phyloP scores from a whole-genome alignment of 1,284 basidiomycete genomes.

The Singerocomus inundabilis region DNA sequence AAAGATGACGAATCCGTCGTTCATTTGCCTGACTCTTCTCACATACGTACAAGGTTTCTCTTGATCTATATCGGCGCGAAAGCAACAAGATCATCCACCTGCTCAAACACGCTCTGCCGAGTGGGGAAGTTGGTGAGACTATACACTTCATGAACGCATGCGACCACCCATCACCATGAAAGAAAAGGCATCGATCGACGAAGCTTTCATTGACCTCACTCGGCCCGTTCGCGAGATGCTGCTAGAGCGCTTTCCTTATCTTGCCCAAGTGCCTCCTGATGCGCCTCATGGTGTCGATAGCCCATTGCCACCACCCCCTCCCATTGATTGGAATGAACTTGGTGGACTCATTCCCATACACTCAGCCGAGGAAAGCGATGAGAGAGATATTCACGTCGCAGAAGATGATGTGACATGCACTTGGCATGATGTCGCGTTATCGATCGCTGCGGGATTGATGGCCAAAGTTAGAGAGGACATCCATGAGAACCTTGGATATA shows the following conservation, averaged over 20 bases:
- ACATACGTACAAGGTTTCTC: conserved; percentile 64
- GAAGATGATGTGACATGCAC: conserved; percentile 44
- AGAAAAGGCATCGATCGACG: conserved; percentile 86
- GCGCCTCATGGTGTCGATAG: conserved; percentile 76
- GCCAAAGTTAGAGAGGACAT: conserved; percentile 71
- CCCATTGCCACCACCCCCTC: conserved; percentile 77
- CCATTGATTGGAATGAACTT: conserved; percentile 60
- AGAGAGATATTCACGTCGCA: conserved; percentile 22
- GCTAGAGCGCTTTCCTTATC: conserved; percentile 73
- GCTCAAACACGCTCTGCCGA: conserved; percentile 79
- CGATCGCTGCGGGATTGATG: conserved; percentile 89
- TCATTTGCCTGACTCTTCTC: conserved; percentile 8
- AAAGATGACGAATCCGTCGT: not conserved
- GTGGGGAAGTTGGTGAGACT: conserved; percentile 61
- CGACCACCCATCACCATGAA: conserved; percentile 11
- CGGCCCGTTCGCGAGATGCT: conserved; percentile 72
- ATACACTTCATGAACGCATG: not conserved
- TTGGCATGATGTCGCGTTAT: conserved; percentile 94
- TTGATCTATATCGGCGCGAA: conserved; percentile 93
- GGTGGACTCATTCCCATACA: conserved; percentile 72
- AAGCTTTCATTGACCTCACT: conserved; percentile 90
- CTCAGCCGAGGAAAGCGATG: conserved; percentile 29
- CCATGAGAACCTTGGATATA: conserved; percentile 78
- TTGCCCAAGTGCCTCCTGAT: conserved; percentile 66
- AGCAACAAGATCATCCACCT: conserved; percentile 85